These are phyloP conservation scores for Aspergillus amoenus DNA, from an alignment of 2,329 filamentous ascomycete genomes.

Conservation along the genomic window DNA sequence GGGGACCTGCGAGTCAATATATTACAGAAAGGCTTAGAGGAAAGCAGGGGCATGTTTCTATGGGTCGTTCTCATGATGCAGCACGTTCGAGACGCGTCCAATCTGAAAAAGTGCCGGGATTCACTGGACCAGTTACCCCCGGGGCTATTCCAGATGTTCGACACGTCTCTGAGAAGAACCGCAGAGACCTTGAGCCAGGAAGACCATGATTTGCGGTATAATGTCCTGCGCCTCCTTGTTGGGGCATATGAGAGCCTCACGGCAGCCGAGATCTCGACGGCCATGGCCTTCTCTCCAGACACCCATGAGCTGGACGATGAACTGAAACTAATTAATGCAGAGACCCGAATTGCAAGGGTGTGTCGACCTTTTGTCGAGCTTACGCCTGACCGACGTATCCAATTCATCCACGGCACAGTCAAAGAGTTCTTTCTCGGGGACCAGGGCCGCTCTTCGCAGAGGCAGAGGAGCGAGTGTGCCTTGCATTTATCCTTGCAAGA, in stretches of 20 bases:
- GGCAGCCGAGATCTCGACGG: background rate
- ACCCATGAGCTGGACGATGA: background rate
- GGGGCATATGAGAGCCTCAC: background rate
- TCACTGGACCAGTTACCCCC: background rate
- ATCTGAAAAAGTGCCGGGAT: background rate
- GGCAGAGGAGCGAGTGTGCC: background rate
- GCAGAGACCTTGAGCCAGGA: background rate
- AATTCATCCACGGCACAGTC: background rate
- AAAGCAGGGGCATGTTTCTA: background rate
- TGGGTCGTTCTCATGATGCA: background rate
- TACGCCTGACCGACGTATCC: background rate
- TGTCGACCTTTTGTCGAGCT: background rate
- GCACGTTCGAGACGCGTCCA: background rate
- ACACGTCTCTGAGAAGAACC: background rate
- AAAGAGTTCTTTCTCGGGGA: background rate
- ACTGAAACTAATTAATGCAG: background rate
- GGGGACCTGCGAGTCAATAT: background rate
- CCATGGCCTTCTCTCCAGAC: background rate
- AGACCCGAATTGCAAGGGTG: background rate
- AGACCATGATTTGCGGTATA: background rate
- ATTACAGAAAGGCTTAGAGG: background rate
- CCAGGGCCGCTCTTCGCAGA: background rate
- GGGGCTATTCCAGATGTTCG: background rate
- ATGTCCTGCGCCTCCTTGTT: background rate
- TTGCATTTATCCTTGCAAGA: background rate